phyloP scores from a whole-genome alignment of 306 rosid genomes.

The Prosopis cineraria region DNA sequence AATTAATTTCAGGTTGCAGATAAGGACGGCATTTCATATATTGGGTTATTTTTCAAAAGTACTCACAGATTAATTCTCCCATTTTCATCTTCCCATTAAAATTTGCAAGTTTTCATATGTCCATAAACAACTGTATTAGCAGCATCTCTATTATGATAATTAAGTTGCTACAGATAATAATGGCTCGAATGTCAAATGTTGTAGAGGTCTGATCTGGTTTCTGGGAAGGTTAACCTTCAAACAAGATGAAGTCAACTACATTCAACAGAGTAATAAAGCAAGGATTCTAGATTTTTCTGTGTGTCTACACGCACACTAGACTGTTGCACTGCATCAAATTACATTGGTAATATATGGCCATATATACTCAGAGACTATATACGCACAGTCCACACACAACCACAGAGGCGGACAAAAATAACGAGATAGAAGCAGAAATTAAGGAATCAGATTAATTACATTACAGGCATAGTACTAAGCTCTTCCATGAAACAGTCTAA shows the following conservation, averaged over 20 bases:
- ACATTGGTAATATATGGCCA: constrained; percentile 1
- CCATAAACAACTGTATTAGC: neutral
- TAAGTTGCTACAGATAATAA: neutral
- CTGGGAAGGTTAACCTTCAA: too few relatives aligned
- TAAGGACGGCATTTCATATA: too few relatives aligned
- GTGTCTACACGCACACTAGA: too few relatives aligned
- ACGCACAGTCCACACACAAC: too few relatives aligned
- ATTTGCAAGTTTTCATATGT: constrained; percentile 1
- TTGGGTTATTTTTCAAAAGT: too few relatives aligned
- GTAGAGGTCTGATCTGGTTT: neutral
- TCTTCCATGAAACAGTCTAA: constrained; percentile 52
- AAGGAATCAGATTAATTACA: constrained; percentile 12
- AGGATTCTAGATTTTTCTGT: too few relatives aligned
- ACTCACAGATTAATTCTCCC: neutral
- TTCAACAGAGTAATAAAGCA: neutral
- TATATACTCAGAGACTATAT: neutral
- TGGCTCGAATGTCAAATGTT: neutral
- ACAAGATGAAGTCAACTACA: too few relatives aligned
- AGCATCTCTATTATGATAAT: neutral
- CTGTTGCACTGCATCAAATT: neutral
- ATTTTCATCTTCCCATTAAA: neutral
- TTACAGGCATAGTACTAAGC: constrained; percentile 37
- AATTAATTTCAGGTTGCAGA: neutral
- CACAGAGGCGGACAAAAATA: neutral
- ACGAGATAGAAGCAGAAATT: neutral